These are phyloP conservation scores for Cryptococcus wingfieldii DNA, from an alignment of 1,284 basidiomycete genomes.

Conservation along the genomic window DNA sequence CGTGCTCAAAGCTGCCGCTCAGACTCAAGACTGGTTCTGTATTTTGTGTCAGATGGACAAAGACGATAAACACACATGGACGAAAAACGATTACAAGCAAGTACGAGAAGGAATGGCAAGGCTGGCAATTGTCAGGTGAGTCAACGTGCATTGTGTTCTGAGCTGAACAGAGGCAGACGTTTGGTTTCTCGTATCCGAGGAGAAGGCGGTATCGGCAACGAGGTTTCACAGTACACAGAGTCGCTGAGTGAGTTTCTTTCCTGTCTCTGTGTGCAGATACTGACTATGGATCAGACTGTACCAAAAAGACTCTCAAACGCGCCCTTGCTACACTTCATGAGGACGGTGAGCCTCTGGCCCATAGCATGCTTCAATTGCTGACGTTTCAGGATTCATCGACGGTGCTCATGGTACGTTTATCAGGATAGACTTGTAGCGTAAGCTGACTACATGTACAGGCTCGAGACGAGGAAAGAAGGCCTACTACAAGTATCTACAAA, in stretches of 20 bases:
- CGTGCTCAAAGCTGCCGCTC: background rate
- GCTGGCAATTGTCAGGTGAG: constrained; percentile 4
- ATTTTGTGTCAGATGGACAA: constrained; percentile 9
- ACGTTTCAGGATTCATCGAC: background rate
- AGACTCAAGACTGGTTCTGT: constrained; percentile 4
- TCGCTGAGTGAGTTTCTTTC: constrained; percentile 1
- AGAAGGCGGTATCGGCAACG: background rate
- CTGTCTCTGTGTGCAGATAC: background rate
- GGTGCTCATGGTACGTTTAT: background rate
- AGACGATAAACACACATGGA: constrained; percentile 1
- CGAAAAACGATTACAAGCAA: background rate
- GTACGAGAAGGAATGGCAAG: constrained; percentile 1
- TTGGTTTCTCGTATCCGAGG: background rate
- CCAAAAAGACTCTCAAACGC: background rate
- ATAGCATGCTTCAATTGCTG: background rate
- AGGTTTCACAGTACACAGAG: background rate
- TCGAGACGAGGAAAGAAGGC: background rate
- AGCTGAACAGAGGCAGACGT: background rate
- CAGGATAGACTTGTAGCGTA: background rate
- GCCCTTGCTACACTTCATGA: background rate
- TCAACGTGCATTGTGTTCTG: background rate
- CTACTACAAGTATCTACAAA: background rate
- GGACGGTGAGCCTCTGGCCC: background rate
- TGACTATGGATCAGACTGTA: background rate
- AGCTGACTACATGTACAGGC: background rate